Conservation (phyloP, 495 filamentous ascomycete species). For the Penicillium samsonianum region DNA sequence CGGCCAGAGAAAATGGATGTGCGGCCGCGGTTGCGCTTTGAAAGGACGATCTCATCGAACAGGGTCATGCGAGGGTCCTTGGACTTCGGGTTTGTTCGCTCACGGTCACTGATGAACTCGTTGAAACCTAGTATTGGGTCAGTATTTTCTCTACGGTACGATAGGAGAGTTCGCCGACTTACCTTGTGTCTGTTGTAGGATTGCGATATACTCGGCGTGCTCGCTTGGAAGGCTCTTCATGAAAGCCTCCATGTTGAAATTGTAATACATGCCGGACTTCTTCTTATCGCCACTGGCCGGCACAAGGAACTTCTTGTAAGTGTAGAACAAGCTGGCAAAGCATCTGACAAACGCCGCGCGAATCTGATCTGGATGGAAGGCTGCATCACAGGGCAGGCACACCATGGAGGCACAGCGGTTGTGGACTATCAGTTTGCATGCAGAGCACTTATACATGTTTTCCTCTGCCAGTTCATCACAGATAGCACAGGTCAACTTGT, state of each 20-base stretch:
- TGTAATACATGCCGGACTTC: constrained; percentile 81
- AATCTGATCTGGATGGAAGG: constrained; percentile 88
- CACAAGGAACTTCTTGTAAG: constrained; percentile 82
- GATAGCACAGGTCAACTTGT: constrained; percentile 71
- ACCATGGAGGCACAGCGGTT: constrained; percentile 78
- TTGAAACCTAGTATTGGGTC: constrained; percentile 67
- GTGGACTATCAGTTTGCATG: constrained; percentile 77
- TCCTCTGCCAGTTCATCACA: constrained; percentile 91
- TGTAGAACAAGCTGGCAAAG: constrained; percentile 92
- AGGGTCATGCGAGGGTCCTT: constrained; percentile 74
- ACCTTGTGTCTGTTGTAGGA: constrained; percentile 94
- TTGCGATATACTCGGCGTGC: constrained; percentile 81
- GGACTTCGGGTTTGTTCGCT: constrained; percentile 50
- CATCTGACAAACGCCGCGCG: constrained; percentile 92
- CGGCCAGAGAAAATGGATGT: constrained; percentile 52
- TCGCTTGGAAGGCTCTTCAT: constrained; percentile 87
- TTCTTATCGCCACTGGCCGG: constrained; percentile 80
- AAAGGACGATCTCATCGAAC: constrained; percentile 94
- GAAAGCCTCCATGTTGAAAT: constrained; percentile 93
- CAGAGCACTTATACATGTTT: constrained; percentile 80
- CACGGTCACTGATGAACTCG: constrained; percentile 93
- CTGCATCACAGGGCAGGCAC: constrained; percentile 81
- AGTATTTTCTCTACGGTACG: not conserved
- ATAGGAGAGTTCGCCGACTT: constrained; percentile 23
- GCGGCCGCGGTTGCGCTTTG: constrained; percentile 85